Evolutionary conservation across 371 early-diverging fungal genomes (phyloP), one percentile per base, ranked within the genome.

Genomic region (Chytridium lagenaria): DNA sequence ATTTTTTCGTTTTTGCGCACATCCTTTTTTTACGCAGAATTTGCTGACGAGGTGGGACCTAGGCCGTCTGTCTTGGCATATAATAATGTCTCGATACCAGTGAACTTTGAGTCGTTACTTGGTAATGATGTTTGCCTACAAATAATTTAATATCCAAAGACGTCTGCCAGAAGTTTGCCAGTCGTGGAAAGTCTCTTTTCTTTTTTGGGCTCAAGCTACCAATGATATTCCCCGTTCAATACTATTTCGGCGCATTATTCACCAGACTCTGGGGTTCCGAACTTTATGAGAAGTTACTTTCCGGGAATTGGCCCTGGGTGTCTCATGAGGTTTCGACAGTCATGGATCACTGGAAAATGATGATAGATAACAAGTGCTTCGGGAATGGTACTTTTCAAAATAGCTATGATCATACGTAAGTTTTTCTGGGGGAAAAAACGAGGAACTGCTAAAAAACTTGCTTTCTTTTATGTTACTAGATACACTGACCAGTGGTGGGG

Each of bases 331-430:
- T 63, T 23, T 7, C 15, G 5, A 33, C 5, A 33, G 33, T 33
- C 22, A 36, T 63, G 33, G 63, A 19, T 10, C 19, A 19, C 63
- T 63, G 63, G 63, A 38, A 63, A 63, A 5, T 30, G 38, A 63
- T 63, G 63, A 5, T 57, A 15, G 7, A 57, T 15, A 7, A 30
- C 23, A 5, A 30, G 5, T 57, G 57, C 57, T 57, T 57, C 23
- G 57, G 23, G 5, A 10, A 7, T 22, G 7, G 7, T 7, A 23
- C 7, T 23, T 7, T 26, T 57, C 15, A 7, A 23, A 57, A 57
- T 15, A 57, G 7, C 7, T 57, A 15, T 30, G 30, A 57, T 10
- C 10, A 7, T 10, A 57, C 7, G 57, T 57, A 23, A 57, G 57
- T 57, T 57, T 26, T 57, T 7, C 5, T 30, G n/a, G 23, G 26